Evolutionary conservation across 257 asterid species (phyloP).

Genomic region (Lithospermum erythrorhizon): DNA sequence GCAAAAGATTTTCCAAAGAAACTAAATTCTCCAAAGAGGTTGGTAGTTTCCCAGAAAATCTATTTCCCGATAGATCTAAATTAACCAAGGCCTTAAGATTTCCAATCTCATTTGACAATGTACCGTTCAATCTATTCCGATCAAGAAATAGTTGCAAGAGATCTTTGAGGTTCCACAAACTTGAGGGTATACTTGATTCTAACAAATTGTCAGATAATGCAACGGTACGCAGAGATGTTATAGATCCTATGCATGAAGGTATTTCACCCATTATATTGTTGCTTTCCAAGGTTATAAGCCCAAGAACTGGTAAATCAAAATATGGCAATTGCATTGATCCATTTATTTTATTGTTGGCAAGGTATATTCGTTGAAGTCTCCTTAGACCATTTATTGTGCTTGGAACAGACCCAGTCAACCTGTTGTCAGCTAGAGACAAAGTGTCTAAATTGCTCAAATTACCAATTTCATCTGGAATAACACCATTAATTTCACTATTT

Average conservation of each 20-base stretch:
- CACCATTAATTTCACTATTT: neutral
- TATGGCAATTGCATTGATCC: neutral
- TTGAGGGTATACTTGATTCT: neutral
- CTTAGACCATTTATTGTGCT: neutral
- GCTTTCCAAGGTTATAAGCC: neutral
- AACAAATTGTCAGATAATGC: neutral
- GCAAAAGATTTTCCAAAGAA: neutral
- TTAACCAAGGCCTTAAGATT: too few species aligned
- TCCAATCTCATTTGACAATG: neutral
- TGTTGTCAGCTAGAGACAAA: neutral
- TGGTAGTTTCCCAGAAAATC: neutral
- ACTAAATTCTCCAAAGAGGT: neutral
- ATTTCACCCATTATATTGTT: neutral
- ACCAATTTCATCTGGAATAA: neutral
- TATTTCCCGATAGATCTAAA: neutral
- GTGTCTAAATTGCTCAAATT: neutral
- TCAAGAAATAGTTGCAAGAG: neutral
- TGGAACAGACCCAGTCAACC: neutral
- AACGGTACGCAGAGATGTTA: neutral
- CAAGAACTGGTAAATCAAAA: neutral
- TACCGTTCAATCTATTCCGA: neutral
- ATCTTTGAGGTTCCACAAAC: neutral
- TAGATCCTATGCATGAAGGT: conserved; percentile 7
- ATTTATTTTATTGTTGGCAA: neutral
- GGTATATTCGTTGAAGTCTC: neutral